phyloP scores from a whole-genome alignment of 2,329 filamentous ascomycete genomes.

The Monosporascus sp. region DNA sequence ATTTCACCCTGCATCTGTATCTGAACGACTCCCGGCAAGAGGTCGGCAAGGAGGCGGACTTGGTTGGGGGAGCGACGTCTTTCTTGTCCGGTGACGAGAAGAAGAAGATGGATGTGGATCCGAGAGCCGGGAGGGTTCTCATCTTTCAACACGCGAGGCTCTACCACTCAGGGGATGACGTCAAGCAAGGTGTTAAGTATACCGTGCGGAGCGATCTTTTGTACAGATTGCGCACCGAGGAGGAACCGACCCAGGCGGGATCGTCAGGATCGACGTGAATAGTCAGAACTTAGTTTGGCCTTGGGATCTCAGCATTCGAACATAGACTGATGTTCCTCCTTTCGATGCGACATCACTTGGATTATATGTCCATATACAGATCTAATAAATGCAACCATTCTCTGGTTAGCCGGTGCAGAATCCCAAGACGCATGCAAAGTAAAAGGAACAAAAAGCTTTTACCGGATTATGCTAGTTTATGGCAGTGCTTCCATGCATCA shows the following conservation, averaged over 20 bases:
- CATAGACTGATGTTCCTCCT: too few relatives aligned
- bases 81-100: slow-evolving; percentile 42
- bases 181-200: slow-evolving; percentile 47
- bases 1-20: slow-evolving; percentile 53
- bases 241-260: neutral
- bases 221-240: slow-evolving; percentile 25
- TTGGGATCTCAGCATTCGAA: too few relatives aligned
- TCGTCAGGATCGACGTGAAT: neutral
- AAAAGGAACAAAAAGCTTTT: too few relatives aligned
- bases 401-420: too few relatives aligned
- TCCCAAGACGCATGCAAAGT: too few relatives aligned
- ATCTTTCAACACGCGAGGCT: slow-evolving; percentile 53
- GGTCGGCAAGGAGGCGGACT: slow-evolving; percentile 25
- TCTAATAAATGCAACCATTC: too few relatives aligned
- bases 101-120: slow-evolving; percentile 45
- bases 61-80: slow-evolving; percentile 50
- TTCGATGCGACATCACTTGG: too few relatives aligned
- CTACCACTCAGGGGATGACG: slow-evolving; percentile 48
- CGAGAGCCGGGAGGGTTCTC: slow-evolving; percentile 51
- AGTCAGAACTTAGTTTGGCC: neutral
- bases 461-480: too few relatives aligned
- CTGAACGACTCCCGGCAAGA: slow-evolving; percentile 43
- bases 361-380: too few relatives aligned
- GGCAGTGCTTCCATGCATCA: neutral
- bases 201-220: slow-evolving; percentile 52